phyloP scores from a whole-genome alignment of 805 yeast genomes.

The Nakazawaea wickerhamii region DNA sequence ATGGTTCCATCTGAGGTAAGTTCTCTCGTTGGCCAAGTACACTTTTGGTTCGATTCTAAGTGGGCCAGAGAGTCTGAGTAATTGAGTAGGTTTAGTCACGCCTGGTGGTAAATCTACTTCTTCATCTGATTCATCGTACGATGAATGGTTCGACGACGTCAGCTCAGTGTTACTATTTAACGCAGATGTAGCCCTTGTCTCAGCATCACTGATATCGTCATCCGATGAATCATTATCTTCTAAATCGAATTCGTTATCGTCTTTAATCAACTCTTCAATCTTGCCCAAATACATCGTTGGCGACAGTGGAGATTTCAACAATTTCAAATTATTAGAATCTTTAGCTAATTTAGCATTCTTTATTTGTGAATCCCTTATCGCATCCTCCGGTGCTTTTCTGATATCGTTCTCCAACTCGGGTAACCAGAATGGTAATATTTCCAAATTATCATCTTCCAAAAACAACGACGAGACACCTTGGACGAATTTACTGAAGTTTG shows the following conservation, averaged over 20 bases:
- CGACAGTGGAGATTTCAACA: constrained; percentile 38
- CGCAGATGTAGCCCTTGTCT: background rate
- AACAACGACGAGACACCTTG: constrained; percentile 89
- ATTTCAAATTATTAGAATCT: constrained; percentile 31
- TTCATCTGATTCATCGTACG: constrained; percentile 62
- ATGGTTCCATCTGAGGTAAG: constrained; percentile 91
- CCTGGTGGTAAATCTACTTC: constrained; percentile 87
- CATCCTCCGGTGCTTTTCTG: constrained; percentile 64
- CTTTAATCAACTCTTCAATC: constrained; percentile 27
- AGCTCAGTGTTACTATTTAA: background rate
- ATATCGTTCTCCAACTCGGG: constrained; percentile 82
- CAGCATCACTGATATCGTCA: constrained; percentile 14
- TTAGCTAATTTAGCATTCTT: constrained; percentile 43
- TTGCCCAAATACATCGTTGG: constrained; percentile 24
- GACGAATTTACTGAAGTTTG: constrained; percentile 86
- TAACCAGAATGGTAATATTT: constrained; percentile 80
- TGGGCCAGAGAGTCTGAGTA: constrained; percentile 86
- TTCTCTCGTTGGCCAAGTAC: constrained; percentile 97
- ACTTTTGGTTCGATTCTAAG: constrained; percentile 95
- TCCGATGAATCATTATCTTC: constrained; percentile 57
- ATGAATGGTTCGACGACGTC: background rate
- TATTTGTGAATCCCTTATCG: constrained; percentile 59
- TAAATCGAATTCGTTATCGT: constrained; percentile 39
- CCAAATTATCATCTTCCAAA: constrained; percentile 86
- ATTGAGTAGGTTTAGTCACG: constrained; percentile 71